Evolutionary conservation across 768 basidiomycete species (phyloP).

Genomic region (Leccinum rimulosum): DNA sequence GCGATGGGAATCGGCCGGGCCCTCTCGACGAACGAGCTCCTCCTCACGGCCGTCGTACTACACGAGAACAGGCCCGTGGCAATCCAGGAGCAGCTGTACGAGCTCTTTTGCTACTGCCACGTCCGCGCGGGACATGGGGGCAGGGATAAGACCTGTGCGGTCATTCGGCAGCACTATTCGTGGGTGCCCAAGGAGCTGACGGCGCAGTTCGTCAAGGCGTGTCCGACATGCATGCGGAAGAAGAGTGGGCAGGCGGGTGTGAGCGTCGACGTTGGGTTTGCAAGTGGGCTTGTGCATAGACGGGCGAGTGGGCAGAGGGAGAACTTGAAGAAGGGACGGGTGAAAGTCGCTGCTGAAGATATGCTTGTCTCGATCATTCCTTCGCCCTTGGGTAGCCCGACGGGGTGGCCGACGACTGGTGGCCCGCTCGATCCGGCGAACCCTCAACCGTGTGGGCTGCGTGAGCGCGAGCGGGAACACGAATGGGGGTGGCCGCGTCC

Average conservation of each 20-base stretch:
- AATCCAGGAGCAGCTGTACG: constrained; percentile 74
- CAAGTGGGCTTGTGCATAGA: neutral
- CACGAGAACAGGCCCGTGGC: constrained; percentile 76
- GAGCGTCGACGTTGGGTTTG: neutral
- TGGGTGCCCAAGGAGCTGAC: constrained; percentile 87
- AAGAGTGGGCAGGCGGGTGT: constrained; percentile 34
- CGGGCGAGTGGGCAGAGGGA: neutral
- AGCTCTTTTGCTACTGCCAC: constrained; percentile 73
- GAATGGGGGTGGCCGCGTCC: neutral
- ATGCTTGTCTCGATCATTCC: neutral
- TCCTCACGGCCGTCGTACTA: constrained; percentile 47
- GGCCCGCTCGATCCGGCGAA: constrained; percentile 28
- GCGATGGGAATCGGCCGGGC: constrained; percentile 17
- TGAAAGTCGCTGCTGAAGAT: neutral
- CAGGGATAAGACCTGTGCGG: constrained; percentile 71
- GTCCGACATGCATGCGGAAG: constrained; percentile 67
- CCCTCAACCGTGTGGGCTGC: constrained; percentile 13
- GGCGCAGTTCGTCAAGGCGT: constrained; percentile 72
- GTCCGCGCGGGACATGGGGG: constrained; percentile 65
- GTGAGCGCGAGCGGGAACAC: neutral
- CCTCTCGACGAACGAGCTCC: constrained; percentile 8
- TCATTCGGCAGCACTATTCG: constrained; percentile 67
- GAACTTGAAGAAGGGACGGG: neutral
- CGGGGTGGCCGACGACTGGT: constrained; percentile 22
- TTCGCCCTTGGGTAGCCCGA: neutral